These are phyloP conservation scores for Eucalyptus fibrosa DNA, from an alignment of 345 rosid genomes.

Conservation along the genomic window DNA sequence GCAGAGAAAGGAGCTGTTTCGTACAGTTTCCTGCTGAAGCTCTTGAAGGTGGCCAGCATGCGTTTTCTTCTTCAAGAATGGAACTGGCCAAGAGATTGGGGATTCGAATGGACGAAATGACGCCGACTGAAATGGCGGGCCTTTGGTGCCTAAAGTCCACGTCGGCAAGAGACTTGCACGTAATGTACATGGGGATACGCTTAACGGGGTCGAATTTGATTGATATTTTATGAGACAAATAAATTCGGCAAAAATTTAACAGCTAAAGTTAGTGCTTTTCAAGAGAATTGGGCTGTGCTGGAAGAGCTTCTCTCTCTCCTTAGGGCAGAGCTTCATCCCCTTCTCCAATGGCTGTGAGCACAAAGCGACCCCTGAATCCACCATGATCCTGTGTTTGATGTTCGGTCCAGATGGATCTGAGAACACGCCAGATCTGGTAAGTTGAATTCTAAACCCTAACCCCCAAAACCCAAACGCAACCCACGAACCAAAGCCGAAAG, in stretches of 20 bases:
- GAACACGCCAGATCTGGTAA: no score
- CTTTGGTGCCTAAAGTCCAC: background rate
- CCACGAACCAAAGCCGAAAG: no score
- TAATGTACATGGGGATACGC: background rate
- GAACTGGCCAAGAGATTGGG: constrained; percentile 71
- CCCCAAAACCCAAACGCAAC: no score
- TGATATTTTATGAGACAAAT: background rate
- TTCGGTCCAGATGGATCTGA: no score
- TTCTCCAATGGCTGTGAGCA: no score
- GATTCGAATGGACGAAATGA: constrained; percentile 75
- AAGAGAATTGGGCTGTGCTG: background rate
- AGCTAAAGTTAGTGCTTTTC: background rate
- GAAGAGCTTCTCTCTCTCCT: no score
- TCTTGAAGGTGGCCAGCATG: constrained; percentile 69
- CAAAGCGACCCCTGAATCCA: no score
- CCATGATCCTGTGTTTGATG: no score
- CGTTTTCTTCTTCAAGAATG: constrained; percentile 52
- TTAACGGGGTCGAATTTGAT: background rate
- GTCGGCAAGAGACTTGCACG: background rate
- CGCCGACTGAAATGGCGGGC: constrained; percentile 16
- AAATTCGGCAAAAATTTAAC: background rate
- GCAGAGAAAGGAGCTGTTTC: constrained; percentile 65
- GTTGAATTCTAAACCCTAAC: no score
- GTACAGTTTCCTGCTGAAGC: constrained; percentile 70
- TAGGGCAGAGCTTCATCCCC: no score